Evolutionary conservation across 352 stramenopile species (phyloP).

Genomic region (Pythium monospermum): DNA sequence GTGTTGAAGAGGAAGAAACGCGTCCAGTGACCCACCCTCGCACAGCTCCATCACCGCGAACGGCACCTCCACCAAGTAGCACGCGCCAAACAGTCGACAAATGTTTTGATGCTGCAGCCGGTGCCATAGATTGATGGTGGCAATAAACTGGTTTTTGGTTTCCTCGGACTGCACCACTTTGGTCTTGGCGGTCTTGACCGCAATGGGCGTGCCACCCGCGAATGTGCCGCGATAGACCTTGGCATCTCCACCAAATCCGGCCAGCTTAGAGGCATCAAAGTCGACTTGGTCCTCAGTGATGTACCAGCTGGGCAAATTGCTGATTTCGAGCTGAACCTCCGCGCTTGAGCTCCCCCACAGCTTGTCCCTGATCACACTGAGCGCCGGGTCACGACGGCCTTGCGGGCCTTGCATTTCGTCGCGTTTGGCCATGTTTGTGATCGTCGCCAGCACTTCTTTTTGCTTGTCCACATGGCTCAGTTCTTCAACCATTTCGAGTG

Average conservation of each 20-base stretch:
- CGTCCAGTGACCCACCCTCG: background rate
- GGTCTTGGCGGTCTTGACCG: background rate
- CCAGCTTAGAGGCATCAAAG: background rate
- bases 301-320: constrained; percentile 1
- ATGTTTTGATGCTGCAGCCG: background rate
- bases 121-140: background rate
- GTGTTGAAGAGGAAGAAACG: background rate
- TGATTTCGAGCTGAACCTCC: background rate
- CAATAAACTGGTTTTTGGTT: background rate
- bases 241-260: constrained; percentile 5
- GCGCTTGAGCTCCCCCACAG: background rate
- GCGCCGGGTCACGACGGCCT: background rate
- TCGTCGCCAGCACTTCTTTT: constrained; percentile 11
- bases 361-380: constrained; percentile 9
- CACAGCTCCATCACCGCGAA: constrained; percentile 10
- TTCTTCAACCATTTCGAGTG: constrained; percentile 1
- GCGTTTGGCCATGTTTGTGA: background rate
- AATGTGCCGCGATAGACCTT: background rate
- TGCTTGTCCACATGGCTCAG: constrained; percentile 7
- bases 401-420: background rate
- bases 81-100: constrained; percentile 3
- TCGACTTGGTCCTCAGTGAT: constrained; percentile 5
- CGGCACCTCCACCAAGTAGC: background rate
- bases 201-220: background rate
- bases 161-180: background rate